These are phyloP conservation scores for Trapa incisa DNA, from an alignment of 345 rosid species.

Conservation along the genomic window DNA sequence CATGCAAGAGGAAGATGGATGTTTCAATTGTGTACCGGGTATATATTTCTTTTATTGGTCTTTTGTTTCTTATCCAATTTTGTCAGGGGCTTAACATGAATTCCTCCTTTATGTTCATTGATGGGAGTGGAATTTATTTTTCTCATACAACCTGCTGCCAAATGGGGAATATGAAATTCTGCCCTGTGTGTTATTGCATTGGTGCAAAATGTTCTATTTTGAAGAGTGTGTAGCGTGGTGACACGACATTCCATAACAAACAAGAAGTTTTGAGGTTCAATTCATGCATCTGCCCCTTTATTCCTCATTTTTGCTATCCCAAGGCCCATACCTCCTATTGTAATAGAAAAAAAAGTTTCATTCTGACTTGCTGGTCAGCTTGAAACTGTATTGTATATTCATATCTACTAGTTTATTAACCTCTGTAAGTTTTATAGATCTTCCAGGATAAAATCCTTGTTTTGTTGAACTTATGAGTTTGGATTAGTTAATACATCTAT, in stretches of 20 bases:
- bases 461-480: neutral
- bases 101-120: neutral
- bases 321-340: neutral
- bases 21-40: conserved; percentile 53
- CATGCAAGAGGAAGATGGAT: conserved; percentile 36
- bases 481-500: neutral
- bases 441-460: neutral
- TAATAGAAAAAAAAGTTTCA: neutral
- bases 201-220: neutral
- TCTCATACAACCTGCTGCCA: neutral
- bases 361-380: neutral
- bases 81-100: neutral
- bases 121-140: neutral
- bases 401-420: neutral
- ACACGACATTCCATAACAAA: too few species aligned
- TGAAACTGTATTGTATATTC: neutral
- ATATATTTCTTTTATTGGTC: neutral
- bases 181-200: neutral
- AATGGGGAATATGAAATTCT: neutral
- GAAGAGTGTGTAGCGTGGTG: too few species aligned
- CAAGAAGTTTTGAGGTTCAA: too few species aligned
- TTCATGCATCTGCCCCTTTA: too few species aligned
- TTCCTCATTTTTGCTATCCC: too few species aligned
- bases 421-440: neutral
- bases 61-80: too few species aligned